These are phyloP conservation scores for Cochlearia excelsa DNA, from an alignment of 345 rosid species.

Conservation along the genomic window DNA sequence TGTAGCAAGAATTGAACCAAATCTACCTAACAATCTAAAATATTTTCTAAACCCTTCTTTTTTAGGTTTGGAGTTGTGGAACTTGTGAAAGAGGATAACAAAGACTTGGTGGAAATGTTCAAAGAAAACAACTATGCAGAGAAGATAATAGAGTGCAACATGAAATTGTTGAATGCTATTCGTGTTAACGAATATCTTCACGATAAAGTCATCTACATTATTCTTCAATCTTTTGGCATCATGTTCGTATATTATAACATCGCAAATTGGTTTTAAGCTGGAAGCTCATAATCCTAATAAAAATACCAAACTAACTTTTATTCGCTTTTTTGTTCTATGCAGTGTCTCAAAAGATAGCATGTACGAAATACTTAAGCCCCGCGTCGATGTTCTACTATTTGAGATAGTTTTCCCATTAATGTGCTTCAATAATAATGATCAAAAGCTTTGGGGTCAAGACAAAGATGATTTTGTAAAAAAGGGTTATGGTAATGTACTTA, in stretches of 20 bases:
- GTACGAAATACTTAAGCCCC: slow-evolving; percentile 80
- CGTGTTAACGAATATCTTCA: slow-evolving; percentile 92
- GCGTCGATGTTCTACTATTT: slow-evolving; percentile 77
- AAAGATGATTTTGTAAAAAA: slow-evolving; percentile 98
- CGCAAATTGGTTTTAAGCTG: no score
- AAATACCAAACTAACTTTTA: background rate
- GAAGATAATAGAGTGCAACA: slow-evolving; percentile 86
- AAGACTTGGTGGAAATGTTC: slow-evolving; percentile 86
- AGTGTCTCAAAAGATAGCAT: slow-evolving; percentile 82
- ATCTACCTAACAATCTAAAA: background rate
- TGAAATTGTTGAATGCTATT: slow-evolving; percentile 75
- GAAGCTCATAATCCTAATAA: no score
- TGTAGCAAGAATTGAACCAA: background rate
- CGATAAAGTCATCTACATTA: slow-evolving; percentile 88
- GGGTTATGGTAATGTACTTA: slow-evolving; percentile 84
- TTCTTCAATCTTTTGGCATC: slow-evolving; percentile 95
- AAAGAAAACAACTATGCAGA: slow-evolving; percentile 79
- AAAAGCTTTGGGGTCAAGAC: slow-evolving; percentile 97
- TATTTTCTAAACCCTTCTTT: slow-evolving; percentile 6
- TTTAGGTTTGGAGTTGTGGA: slow-evolving; percentile 94
- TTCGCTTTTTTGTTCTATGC: slow-evolving; percentile 36
- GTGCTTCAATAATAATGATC: slow-evolving; percentile 98
- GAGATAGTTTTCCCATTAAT: slow-evolving; percentile 92
- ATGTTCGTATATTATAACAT: slow-evolving; percentile 40
- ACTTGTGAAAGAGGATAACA: slow-evolving; percentile 84